Conservation (phyloP, 331 rosid species). For the Pyracantha coccinea region DNA sequence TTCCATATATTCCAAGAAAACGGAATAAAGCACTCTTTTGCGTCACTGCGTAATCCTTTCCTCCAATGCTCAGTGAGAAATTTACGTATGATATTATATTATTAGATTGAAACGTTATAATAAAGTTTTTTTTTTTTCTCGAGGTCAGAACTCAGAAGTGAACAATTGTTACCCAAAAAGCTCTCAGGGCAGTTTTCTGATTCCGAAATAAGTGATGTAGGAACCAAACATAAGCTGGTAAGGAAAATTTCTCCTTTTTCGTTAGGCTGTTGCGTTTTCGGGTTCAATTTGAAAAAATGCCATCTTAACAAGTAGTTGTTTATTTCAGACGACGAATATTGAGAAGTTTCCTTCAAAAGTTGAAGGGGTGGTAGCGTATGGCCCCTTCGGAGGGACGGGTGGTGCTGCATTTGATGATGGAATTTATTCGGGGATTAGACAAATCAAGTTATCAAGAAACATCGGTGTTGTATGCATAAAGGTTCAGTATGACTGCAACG, state of each 20-base stretch:
- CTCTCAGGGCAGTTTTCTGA: conserved; percentile 16
- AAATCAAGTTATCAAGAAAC: conserved; percentile 68
- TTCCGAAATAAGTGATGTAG: conserved; percentile 26
- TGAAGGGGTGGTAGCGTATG: conserved; percentile 47
- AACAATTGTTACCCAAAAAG: conserved; percentile 5
- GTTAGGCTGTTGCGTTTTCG: not conserved
- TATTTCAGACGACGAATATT: conserved; percentile 29
- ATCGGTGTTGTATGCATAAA: conserved; percentile 63
- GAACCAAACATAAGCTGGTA: conserved; percentile 41
- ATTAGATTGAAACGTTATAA: too few species aligned
- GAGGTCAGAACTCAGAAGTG: not conserved
- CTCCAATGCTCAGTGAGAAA: not conserved
- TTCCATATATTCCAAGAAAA: not conserved
- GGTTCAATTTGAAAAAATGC: not conserved
- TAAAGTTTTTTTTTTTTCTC: not conserved
- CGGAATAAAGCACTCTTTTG: not conserved
- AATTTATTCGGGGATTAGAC: conserved; percentile 51
- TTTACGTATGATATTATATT: too few species aligned
- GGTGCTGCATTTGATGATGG: conserved; percentile 74
- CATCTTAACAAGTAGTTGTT: not conserved
- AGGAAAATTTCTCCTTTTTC: not conserved
- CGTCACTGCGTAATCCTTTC: not conserved
- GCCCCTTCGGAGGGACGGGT: conserved; percentile 86
- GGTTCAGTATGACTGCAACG: conserved; percentile 61
- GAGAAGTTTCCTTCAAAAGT: conserved; percentile 14